Base-by-base conservation (phyloP, 495 filamentous ascomycete genomes). In the Apodospora peruviana region DNA sequence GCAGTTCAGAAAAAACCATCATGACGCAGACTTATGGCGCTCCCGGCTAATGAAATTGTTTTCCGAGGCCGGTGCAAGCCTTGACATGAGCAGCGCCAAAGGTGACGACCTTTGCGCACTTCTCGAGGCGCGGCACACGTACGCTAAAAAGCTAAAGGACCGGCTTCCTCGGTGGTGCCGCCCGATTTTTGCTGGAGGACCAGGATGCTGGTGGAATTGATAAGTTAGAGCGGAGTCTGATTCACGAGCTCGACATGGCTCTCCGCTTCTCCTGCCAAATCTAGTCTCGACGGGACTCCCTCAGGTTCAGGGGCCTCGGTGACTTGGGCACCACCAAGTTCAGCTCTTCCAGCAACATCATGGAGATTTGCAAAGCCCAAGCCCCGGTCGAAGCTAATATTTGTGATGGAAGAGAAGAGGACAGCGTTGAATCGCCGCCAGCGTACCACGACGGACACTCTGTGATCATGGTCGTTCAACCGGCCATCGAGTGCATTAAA, bases 191-290 rank as follows among this genome's bases (percentile, higher is more conserved):
- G 0, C 47, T 59, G 2, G 21, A 36, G 0, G 43, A 59, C 20
- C 46, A 44, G n/a, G 46, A 48, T 19, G 11, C 45, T 0, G 14
- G 16, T 1, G 52, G 42, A 4, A 59, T 59, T 21, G 56, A 56
- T 2, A 47, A 42, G 35, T 45, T 59, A 0, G 56, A 59, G 19
- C 17, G 20, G 11, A 14, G 34, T 0, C 22, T 59, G 4, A 10
- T 27, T 1, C 14, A 53, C 0, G 40, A 52, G 7, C 25, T 59
- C 16, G 56, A 59, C 29, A 10, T 32, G 0, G 43, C 56, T 5
- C 38, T 59, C 23, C 42, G 48, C n/a, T 59, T 59, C 34, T 59
- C 56, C 0, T 59, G 56, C 25, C 45, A 42, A 10, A n/a, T 55
- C 0, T 59, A 52, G 56, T 59, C 52, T 2, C 48, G 52, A 0